phyloP scores from a whole-genome alignment of 1,284 basidiomycete genomes.

The Singerocomus inundabilis region DNA sequence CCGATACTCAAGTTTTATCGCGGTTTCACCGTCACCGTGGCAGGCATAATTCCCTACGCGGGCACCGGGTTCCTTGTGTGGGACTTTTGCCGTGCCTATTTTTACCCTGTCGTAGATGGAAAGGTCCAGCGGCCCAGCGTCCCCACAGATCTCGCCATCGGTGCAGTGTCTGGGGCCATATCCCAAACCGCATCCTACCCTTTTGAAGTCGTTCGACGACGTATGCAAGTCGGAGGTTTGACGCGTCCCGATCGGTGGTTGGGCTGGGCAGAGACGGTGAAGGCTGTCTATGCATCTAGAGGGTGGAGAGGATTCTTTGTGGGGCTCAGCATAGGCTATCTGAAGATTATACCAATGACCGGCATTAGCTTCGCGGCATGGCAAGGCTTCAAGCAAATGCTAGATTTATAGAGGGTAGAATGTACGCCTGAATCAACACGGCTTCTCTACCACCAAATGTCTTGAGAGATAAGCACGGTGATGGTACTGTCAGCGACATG shows the following conservation, averaged over 20 bases:
- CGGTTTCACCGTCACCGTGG: conserved; percentile 89
- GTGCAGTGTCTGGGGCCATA: conserved; percentile 87
- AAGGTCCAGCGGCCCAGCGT: conserved; percentile 42
- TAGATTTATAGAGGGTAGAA: conserved; percentile 43
- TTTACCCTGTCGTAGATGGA: conserved; percentile 49
- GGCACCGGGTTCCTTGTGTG: conserved; percentile 95
- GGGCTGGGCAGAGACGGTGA: conserved; percentile 76
- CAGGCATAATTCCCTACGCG: conserved; percentile 95
- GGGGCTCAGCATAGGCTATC: conserved; percentile 89
- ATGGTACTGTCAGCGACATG: too few relatives aligned
- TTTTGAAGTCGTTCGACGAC: conserved; percentile 89
- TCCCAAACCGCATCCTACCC: conserved; percentile 95
- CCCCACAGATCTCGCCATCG: conserved; percentile 70
- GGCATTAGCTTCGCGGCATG: conserved; percentile 78
- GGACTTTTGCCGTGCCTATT: conserved; percentile 74
- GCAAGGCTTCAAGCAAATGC: conserved; percentile 66
- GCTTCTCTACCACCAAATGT: not conserved
- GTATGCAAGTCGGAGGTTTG: conserved; percentile 96
- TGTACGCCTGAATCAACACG: conserved; percentile 1
- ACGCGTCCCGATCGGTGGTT: conserved; percentile 77
- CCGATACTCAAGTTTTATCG: conserved; percentile 91
- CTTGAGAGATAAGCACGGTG: not conserved
- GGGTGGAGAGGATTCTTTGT: conserved; percentile 94
- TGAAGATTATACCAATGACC: conserved; percentile 98
- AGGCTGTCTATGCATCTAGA: conserved; percentile 61